These are phyloP conservation scores for Trichoderma koningiopsis DNA, from an alignment of 2,329 filamentous ascomycete species.

Conservation along the genomic window DNA sequence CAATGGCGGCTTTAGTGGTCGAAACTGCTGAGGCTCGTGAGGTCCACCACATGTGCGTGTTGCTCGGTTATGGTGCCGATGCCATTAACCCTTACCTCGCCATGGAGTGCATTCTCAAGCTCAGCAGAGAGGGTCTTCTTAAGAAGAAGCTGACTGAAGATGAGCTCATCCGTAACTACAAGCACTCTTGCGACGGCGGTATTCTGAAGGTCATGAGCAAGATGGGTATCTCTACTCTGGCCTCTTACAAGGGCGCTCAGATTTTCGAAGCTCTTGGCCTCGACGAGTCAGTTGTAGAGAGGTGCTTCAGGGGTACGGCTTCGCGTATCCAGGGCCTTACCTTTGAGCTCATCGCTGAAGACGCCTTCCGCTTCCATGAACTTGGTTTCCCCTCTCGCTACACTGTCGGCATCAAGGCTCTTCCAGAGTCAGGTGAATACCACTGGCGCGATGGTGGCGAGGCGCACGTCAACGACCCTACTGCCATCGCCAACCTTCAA, in stretches of 20 bases:
- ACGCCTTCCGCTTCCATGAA: constrained; percentile 93
- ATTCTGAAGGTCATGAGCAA: constrained; percentile 99
- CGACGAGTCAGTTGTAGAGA: constrained; percentile 87
- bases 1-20: constrained; percentile 80
- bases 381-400: constrained; percentile 82
- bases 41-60: constrained; percentile 98
- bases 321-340: constrained; percentile 93
- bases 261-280: constrained; percentile 96
- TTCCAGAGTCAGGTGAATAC: constrained; percentile 93
- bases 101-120: constrained; percentile 95
- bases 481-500: constrained; percentile 94
- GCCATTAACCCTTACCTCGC: constrained; percentile 93
- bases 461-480: constrained; percentile 91
- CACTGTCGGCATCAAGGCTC: constrained; percentile 74
- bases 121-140: constrained; percentile 90
- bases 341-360: constrained; percentile 89
- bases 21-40: constrained; percentile 96
- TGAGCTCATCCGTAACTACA: constrained; percentile 90
- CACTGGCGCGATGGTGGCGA: constrained; percentile 98
- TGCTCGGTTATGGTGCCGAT: constrained; percentile 92
- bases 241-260: constrained; percentile 96
- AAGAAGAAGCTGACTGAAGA: constrained; percentile 85
- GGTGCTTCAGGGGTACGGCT: constrained; percentile 92
- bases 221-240: constrained; percentile 97
- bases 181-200: constrained; percentile 92